Evolutionary conservation across 306 rosid genomes (phyloP), one percentile per base, ranked within the genome.

Genomic region (Dalbergia oliveri): DNA sequence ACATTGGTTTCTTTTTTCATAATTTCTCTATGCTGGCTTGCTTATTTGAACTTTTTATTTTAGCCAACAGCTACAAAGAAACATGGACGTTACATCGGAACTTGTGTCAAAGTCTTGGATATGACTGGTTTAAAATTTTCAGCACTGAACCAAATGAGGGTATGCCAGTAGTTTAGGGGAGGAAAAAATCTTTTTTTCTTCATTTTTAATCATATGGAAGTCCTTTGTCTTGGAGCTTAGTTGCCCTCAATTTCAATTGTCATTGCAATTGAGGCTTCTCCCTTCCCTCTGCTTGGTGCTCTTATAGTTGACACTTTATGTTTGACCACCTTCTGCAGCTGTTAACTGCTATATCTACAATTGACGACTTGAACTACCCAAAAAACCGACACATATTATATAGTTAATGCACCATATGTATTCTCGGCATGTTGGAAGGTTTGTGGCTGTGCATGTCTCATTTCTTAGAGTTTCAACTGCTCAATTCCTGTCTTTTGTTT

Each of bases 341-440:
- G 78, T 85, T 96, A 88, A 91, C 99, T 43, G 92, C 88, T 33
- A 92, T 89, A 78, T 85, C 99, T 44, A 93, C 98, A 31, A 88
- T 96, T 57, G 99, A 96, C 66, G 99, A 93, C 91, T 81, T 93
- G 84, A 96, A 96, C 87, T 96, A 96, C 86, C 98, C 99, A 96
- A 89, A 96, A 91, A 91, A 96, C 98, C 0, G 94, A 96, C 71
- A 89, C 94, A 39, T 96, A 96, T 79, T 91, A 87, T 76, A 84
- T 96, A n/a, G 99, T 96, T 65, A 96, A 96, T 67, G 92, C 67
- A 18, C 99, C 99, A 1, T 91, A 90, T 71, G 85, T 96, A 78
- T 96, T 96, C 92, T 90, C 98, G 0, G 98, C 99, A 54, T 96
- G 99, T 84, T 96, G 99, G 99, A 96, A 89, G 99, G 99, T 96